Conservation (phyloP, 345 rosid species). For the Arabis alpina region DNA sequence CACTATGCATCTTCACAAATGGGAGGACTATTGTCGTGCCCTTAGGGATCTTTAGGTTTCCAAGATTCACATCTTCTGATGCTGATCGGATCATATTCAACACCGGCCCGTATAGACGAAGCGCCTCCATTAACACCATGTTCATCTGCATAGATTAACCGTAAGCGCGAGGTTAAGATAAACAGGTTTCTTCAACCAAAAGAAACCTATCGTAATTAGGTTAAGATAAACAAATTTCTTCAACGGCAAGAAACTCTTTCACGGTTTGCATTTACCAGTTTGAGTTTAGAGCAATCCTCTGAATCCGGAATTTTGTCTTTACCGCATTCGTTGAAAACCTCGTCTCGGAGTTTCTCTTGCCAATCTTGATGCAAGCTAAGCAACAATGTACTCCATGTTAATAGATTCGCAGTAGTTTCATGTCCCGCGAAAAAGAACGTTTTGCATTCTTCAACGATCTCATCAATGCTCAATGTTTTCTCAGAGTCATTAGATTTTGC, state of each 20-base stretch:
- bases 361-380: constrained; percentile 57
- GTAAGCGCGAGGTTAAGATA: not conserved
- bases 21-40: constrained; percentile 42
- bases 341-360: constrained; percentile 65
- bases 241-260: not conserved
- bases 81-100: constrained; percentile 42
- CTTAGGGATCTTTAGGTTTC: constrained; percentile 55
- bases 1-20: constrained; percentile 45
- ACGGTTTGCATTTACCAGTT: constrained; percentile 22
- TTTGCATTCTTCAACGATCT: constrained; percentile 68
- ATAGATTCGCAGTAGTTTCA: constrained; percentile 48
- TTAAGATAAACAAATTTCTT: not conserved
- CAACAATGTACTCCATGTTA: constrained; percentile 64
- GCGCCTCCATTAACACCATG: constrained; percentile 62
- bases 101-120: constrained; percentile 64
- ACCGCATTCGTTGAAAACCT: constrained; percentile 51
- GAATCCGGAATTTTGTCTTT: constrained; percentile 46
- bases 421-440: constrained; percentile 61
- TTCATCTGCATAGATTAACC: constrained; percentile 44
- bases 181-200: constrained; percentile 13
- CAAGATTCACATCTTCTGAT: constrained; percentile 50
- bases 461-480: constrained; percentile 44
- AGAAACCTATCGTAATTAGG: constrained; percentile 12
- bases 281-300: constrained; percentile 49
- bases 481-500: constrained; percentile 21